Base-by-base conservation (phyloP, 306 rosid species). In the Fragaria nilgerrensis region DNA sequence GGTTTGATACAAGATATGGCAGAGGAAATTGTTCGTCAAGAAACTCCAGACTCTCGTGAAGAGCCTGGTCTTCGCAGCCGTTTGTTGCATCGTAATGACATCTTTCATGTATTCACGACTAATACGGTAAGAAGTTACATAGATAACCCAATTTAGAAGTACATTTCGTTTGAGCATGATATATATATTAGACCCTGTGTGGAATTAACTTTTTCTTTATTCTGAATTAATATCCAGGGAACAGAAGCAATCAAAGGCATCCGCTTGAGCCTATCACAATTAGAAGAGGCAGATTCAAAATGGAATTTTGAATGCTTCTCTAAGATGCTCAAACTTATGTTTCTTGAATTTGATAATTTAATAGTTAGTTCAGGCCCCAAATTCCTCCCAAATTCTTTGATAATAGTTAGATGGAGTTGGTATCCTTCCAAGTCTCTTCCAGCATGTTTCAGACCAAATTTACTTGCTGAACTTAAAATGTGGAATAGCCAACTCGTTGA, bases 371-470 rank as follows among this genome's bases (percentile, higher is more conserved):
- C 77, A 13, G n/a, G n/a, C 10, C 76, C 66, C 14, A 32, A 32
- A 32, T 32, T 32, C 36, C 36, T 32, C 36, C 36, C 36, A 32
- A 32, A 32, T 32, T 32, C 66, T 41, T 56, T 82, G 3, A 65
- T 63, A 55, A 20, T 20, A 36, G 36, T 82, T 17, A 11, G 2
- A 15, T 82, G 85, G 81, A 56, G 25, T 63, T 3, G 3, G 7
- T 82, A 63, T 45, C 78, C 85, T 19, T 72, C 65, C 25, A 63
- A 72, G n/a, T 52, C 2, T n/a, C 59, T 82, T 19, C 65, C 75
- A 3, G 0, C 29, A 1, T 16, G 64, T 32, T 32, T 32, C 36
- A 3, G 4, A 32, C 36, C 36, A 32, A 32, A 32, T 3, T 32
- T 32, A 32, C 36, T 32, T 32, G 36, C 0, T 32, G 5, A 32